A percentile compares a stretch with the other conserved stretches of the same genome.
phyloP scores from a whole-genome alignment of 208 protist species.

The Crithidia acanthocephali region DNA sequence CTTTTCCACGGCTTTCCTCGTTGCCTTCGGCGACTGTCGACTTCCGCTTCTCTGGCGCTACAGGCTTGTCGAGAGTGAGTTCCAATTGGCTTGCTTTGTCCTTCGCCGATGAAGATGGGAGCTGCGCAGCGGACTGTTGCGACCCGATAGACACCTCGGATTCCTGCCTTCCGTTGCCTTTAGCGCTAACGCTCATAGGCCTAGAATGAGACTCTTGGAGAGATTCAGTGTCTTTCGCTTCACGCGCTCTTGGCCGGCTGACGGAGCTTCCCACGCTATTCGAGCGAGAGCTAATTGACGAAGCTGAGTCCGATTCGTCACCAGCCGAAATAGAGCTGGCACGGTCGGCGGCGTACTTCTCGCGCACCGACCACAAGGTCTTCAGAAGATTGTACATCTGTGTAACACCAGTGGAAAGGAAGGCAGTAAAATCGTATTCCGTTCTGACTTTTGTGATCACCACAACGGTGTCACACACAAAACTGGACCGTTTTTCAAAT shows the following conservation, averaged over 20 bases:
- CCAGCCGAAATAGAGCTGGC: conserved; percentile 12
- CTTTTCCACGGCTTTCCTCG: not conserved
- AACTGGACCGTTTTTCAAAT: conserved; percentile 39
- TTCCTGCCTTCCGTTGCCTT: conserved; percentile 1
- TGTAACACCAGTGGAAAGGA: conserved; percentile 39
- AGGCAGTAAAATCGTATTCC: conserved; percentile 57
- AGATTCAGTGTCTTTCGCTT: conserved; percentile 19
- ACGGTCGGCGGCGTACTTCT: conserved; percentile 35
- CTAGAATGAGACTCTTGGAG: not conserved
- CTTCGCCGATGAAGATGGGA: not conserved
- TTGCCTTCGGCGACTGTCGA: not conserved
- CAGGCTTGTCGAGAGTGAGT: not conserved
- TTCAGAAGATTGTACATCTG: conserved; percentile 56
- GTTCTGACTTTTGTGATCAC: conserved; percentile 27
- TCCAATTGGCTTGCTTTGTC: not conserved
- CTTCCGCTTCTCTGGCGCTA: conserved; percentile 12
- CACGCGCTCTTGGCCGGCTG: not conserved
- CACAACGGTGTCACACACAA: conserved; percentile 56
- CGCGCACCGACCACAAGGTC: conserved; percentile 57
- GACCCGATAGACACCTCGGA: not conserved
- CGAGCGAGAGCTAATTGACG: not conserved
- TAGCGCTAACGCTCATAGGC: not conserved
- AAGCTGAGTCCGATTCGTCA: conserved; percentile 3
- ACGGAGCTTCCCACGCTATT: conserved; percentile 10
- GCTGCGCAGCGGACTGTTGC: not conserved